phyloP scores from a whole-genome alignment of 2,329 filamentous ascomycete genomes.

The Aspergillus fischeri region DNA sequence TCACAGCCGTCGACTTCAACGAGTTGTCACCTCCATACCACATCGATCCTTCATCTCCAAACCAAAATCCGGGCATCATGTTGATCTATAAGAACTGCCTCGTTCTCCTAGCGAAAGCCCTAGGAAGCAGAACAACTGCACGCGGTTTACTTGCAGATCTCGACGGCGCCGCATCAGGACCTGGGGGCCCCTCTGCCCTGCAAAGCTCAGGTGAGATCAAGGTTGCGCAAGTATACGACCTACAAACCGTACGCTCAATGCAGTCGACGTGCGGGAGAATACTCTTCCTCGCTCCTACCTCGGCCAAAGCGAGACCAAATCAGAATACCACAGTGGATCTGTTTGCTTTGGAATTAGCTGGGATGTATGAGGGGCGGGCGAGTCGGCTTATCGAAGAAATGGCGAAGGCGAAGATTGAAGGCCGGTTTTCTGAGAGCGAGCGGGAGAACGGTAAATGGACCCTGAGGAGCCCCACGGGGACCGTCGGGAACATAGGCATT shows the following conservation, averaged over 20 bases:
- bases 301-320: slow-evolving; percentile 16
- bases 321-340: slow-evolving; percentile 40
- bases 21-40: slow-evolving; percentile 72
- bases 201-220: slow-evolving; percentile 60
- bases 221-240: slow-evolving; percentile 68
- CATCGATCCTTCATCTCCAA: slow-evolving; percentile 37
- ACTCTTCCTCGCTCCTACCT: slow-evolving; percentile 33
- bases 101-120: slow-evolving; percentile 69
- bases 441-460: slow-evolving; percentile 78
- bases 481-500: slow-evolving; percentile 51
- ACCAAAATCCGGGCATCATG: slow-evolving; percentile 63
- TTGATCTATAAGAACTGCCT: slow-evolving; percentile 81
- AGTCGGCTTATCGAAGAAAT: slow-evolving; percentile 78
- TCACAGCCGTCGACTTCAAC: slow-evolving; percentile 74
- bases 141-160: slow-evolving; percentile 78
- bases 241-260: slow-evolving; percentile 67
- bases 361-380: slow-evolving; percentile 73
- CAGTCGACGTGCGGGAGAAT: slow-evolving; percentile 39
- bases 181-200: slow-evolving; percentile 21
- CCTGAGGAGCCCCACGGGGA: slow-evolving; percentile 64
- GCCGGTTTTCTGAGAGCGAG: slow-evolving; percentile 76
- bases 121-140: slow-evolving; percentile 61
- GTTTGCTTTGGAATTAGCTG: slow-evolving; percentile 67
- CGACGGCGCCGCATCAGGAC: slow-evolving; percentile 68
- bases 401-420: slow-evolving; percentile 79